Base-by-base conservation (phyloP, 768 basidiomycete species). In the Leccinellum luteum region DNA sequence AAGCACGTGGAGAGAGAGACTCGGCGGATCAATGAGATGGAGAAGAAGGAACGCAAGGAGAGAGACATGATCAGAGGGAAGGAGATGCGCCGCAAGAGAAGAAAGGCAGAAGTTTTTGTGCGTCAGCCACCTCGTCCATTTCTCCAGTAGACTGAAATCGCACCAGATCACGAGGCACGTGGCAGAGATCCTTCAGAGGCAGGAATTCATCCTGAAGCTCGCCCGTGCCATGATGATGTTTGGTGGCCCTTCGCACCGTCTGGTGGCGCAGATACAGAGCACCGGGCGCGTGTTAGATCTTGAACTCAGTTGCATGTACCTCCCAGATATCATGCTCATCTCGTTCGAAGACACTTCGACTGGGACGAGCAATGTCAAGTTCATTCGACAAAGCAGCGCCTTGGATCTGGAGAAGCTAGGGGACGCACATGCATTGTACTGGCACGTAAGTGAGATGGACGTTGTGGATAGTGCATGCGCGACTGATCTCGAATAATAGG, bases 181-280 rank as follows among this genome's bases (percentile, higher is more conserved):
- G 28, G 91, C 91, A 2, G 86, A 87, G 56, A 87, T 93, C 56
- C 80, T 92, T 30, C 83, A 85, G 62, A 79, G 92, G 32, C 90
- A 95, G 67, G 87, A 89, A 56, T 94, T 94, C 73, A 80, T 94
- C 51, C 74, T 92, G 71, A 93, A 92, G 76, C 82, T 94, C 28
- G 83, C 87, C 6, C 82, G 90, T 51, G 85, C 90, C 10, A 85
- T 94, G 80, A 94, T 94, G 90, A 90, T 89, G 83, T 92, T 90
- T 62, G 92, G 91, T 10, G 87, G 86, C 2, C 90, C 91, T 19
- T 82, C 87, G 13, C 90, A 95, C 69, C 87, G 92, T 43, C 79
- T 94, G 19, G 90, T 87, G 65, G 81, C 89, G 2, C 91, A 94
- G 68, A 85, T 94, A 55, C 84, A 85, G 67, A 85, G 87, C 14